Evolutionary conservation across 1,284 basidiomycete genomes (phyloP), one percentile per base, ranked within the genome.

Genomic region (Thelephora terrestris): DNA sequence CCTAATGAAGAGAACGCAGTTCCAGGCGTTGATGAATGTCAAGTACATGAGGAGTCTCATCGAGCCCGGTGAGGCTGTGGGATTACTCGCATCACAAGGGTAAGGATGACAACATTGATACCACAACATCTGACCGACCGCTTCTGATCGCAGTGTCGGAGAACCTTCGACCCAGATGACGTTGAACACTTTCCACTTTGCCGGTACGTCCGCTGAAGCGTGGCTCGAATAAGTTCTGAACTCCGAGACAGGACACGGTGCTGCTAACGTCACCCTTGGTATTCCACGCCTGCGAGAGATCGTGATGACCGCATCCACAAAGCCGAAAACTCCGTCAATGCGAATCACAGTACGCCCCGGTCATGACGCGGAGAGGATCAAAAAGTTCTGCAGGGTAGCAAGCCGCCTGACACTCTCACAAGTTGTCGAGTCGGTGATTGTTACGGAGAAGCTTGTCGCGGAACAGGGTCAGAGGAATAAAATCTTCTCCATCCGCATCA

Each of bases 91-190:
- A n/a, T 95, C 94, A 20, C 96, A 99, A 74, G 91, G 94, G 90
- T 91, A 65, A 57, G 78, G 69, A 25, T 45, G 20, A 14, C 7
- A 25, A 12, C 38, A 16, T 36, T 47, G 17, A 29, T 42, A 29
- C 17, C 21, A 24, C 45, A 23, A 34, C 38, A 24, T 51, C 39
- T 44, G 48, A n/a, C 34, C 58, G 4, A 54, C 43, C 29, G 6
- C 53, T 50, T 45, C 48, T 23, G 27, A 9, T 45, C 49, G 14
- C 53, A 93, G 93, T 71, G 82, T 99, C 43, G 96, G 96, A 52
- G 96, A 99, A 66, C 96, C 96, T 4, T 99, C 96, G 21, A 99
- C 96, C 1, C 96, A 99, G 65, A 99, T 99, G 96, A 99, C 96
- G 25, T 71, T 99, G 56, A 99, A 99, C 66, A 99, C 96, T 7